A percentile compares a stretch with the other conserved stretches of the same genome.
Conservation (phyloP, 257 asterid genomes). For the Nicotiana otophora region DNA sequence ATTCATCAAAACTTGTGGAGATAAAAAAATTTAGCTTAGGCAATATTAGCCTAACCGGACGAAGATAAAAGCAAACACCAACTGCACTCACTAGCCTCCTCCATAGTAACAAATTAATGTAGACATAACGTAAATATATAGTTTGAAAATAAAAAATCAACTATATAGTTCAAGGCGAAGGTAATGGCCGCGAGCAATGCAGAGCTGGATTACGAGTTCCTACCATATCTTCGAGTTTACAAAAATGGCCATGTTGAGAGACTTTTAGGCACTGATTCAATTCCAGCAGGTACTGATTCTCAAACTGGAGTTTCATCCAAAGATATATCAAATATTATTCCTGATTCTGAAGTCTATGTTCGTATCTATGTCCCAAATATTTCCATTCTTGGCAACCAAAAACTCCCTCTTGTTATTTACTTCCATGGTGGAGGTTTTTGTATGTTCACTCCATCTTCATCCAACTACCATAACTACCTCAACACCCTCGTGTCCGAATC, state of each 20-base stretch:
- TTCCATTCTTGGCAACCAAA: not conserved
- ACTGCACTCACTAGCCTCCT: too few relatives aligned
- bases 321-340: constrained; percentile 27
- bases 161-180: not conserved
- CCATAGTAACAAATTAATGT: not conserved
- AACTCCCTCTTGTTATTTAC: constrained; percentile 36
- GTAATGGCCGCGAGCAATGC: not conserved
- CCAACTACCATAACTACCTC: constrained; percentile 26
- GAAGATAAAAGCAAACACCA: too few relatives aligned
- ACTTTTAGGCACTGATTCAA: constrained; percentile 11
- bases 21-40: too few relatives aligned
- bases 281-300: constrained; percentile 30
- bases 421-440: constrained; percentile 41
- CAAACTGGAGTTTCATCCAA: constrained; percentile 25
- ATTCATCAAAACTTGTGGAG: not conserved
- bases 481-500: constrained; percentile 24
- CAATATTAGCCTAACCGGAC: too few relatives aligned
- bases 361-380: constrained; percentile 28
- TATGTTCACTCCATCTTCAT: constrained; percentile 26
- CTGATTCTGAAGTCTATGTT: constrained; percentile 19
- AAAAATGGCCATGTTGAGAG: constrained; percentile 37
- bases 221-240: constrained; percentile 23
- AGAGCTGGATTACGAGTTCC: constrained; percentile 18
- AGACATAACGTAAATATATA: not conserved
- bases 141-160: not conserved